phyloP scores from a whole-genome alignment of 805 yeast genomes.

The Priceomyces haplophilus region DNA sequence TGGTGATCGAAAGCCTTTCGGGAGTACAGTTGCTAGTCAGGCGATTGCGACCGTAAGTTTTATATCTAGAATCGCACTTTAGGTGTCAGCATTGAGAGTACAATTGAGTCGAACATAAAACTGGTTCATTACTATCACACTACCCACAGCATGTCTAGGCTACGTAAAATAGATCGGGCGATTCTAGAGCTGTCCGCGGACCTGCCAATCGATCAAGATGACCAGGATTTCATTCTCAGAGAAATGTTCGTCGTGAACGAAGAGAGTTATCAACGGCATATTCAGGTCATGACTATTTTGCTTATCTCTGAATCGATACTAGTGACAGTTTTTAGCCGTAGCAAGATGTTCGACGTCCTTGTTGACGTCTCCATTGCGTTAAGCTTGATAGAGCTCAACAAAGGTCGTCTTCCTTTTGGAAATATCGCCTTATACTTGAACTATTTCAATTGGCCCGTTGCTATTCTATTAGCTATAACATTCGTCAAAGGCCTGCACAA shows the following conservation, averaged over 20 bases:
- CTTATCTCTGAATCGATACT: conserved; percentile 2
- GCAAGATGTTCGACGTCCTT: neutral
- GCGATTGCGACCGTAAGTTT: too few species aligned
- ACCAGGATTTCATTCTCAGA: conserved; percentile 8
- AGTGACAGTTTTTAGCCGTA: neutral
- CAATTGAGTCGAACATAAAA: neutral
- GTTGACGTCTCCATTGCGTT: conserved; percentile 5
- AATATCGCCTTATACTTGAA: neutral
- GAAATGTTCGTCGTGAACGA: conserved; percentile 7
- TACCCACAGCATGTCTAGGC: conserved; percentile 8
- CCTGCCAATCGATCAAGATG: conserved; percentile 9
- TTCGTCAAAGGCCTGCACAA: neutral
- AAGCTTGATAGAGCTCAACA: conserved; percentile 4
- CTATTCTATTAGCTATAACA: neutral
- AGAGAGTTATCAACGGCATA: conserved; percentile 1
- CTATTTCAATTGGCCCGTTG: conserved; percentile 3
- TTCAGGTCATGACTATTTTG: neutral
- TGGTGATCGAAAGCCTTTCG: too few species aligned
- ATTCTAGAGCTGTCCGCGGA: conserved; percentile 11
- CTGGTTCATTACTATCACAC: neutral
- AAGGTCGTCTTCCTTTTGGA: neutral
- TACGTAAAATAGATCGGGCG: conserved; percentile 14
- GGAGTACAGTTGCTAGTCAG: too few species aligned
- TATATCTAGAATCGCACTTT: too few species aligned
- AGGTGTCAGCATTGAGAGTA: neutral